These are phyloP conservation scores for Triticum urartu DNA, from an alignment of 176 grass and related monocot species.

Conservation along the genomic window DNA sequence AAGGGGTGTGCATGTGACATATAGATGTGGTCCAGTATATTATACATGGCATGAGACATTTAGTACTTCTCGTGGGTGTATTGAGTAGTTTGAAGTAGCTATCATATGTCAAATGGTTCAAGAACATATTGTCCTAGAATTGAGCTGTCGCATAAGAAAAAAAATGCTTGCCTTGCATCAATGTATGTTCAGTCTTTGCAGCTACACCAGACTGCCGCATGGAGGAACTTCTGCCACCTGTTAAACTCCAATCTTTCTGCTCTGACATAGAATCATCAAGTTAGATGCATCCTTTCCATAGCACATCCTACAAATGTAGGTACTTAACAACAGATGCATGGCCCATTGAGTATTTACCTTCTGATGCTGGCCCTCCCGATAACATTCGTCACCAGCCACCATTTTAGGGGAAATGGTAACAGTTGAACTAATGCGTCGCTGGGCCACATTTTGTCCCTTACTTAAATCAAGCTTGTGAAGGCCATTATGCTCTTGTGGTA, in stretches of 20 bases:
- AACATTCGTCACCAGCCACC: conserved; percentile 29
- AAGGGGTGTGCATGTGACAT: not conserved
- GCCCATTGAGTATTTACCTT: conserved; percentile 43
- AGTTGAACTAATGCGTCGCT: conserved; percentile 8
- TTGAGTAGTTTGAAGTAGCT: not conserved
- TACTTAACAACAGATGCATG: conserved; percentile 25
- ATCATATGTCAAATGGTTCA: not conserved
- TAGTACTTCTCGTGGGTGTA: not conserved
- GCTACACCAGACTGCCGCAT: conserved; percentile 21
- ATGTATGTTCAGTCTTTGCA: conserved; percentile 34
- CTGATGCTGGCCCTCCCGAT: conserved; percentile 40
- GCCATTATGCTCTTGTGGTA: conserved; percentile 21
- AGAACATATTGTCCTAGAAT: not conserved
- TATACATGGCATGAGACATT: not conserved
- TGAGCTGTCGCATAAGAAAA: not conserved
- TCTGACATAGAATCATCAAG: conserved; percentile 50
- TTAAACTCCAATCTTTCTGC: conserved; percentile 52
- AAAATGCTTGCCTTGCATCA: conserved; percentile 36
- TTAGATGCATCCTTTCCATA: conserved; percentile 27
- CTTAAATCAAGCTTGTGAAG: conserved; percentile 29
- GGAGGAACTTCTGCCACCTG: conserved; percentile 28
- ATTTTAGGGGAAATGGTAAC: conserved; percentile 36
- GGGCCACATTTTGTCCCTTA: conserved; percentile 25
- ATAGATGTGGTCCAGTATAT: not conserved
- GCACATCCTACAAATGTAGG: conserved; percentile 23